A percentile compares a stretch with the other conserved stretches of the same genome.
Evolutionary conservation across 192 early-diverging fungal genomes (phyloP).

Genomic region (Coemansia sp.): DNA sequence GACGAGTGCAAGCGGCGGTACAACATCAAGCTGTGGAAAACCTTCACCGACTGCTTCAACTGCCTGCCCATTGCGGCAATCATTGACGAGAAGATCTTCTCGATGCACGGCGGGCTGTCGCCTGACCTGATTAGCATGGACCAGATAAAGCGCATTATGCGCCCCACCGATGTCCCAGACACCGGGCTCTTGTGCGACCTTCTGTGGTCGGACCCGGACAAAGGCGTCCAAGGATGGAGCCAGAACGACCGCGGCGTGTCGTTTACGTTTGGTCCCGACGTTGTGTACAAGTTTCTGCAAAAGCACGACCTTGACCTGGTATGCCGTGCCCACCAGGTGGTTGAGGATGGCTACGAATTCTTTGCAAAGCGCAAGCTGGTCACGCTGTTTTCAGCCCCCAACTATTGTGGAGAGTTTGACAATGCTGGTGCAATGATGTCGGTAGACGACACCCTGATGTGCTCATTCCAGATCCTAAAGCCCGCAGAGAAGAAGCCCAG

Average conservation of each 20-base stretch:
- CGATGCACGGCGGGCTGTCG: constrained; percentile 97
- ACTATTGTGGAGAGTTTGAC: constrained; percentile 93
- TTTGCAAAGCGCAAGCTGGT: constrained; percentile 96
- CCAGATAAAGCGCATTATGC: constrained; percentile 95
- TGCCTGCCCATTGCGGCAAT: constrained; percentile 96
- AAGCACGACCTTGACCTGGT: constrained; percentile 97
- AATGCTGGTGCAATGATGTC: constrained; percentile 91
- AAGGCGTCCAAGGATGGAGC: constrained; percentile 93
- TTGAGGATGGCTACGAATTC: constrained; percentile 99
- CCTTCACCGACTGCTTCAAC: constrained; percentile 99
- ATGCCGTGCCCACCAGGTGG: constrained; percentile 97
- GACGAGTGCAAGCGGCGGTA: constrained; percentile 98
- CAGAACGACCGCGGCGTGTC: constrained; percentile 97
- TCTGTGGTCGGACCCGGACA: constrained; percentile 97
- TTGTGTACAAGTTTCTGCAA: constrained; percentile 89
- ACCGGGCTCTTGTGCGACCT: constrained; percentile 95
- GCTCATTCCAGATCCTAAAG: constrained; percentile 92
- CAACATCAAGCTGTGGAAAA: constrained; percentile 99
- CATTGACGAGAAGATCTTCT: constrained; percentile 98
- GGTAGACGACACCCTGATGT: constrained; percentile 82
- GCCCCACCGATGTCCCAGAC: constrained; percentile 97
- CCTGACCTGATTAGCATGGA: constrained; percentile 97
- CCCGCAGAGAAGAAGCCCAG: constrained; percentile 76
- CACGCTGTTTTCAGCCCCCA: constrained; percentile 95
- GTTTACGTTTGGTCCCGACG: constrained; percentile 95